phyloP scores from a whole-genome alignment of 139 green algal genomes.

The Volvox africanus region DNA sequence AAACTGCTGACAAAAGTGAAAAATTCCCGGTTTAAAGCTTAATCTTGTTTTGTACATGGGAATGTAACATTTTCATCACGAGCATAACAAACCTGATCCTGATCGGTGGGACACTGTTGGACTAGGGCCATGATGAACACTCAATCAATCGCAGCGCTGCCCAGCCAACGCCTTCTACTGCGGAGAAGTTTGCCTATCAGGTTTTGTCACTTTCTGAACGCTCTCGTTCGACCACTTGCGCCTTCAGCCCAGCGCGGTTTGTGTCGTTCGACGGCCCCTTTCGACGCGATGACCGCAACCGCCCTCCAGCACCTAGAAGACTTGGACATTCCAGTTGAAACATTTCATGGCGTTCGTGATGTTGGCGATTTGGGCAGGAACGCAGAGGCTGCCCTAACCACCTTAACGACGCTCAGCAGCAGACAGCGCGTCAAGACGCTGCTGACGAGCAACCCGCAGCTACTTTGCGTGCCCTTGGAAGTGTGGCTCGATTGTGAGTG shows the following conservation, averaged over 20 bases:
- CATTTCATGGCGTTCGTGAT: not conserved
- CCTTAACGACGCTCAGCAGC: not conserved
- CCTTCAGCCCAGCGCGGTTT: not conserved
- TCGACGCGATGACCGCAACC: not conserved
- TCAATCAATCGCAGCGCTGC: too few relatives aligned
- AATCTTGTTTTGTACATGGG: too few relatives aligned
- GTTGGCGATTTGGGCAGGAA: not conserved
- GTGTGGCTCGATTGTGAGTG: conserved; percentile 23
- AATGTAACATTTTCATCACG: too few relatives aligned
- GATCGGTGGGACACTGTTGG: too few relatives aligned
- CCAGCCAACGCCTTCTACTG: too few relatives aligned
- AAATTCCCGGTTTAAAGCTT: too few relatives aligned
- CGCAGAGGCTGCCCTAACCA: not conserved
- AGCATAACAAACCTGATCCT: too few relatives aligned
- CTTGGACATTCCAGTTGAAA: not conserved
- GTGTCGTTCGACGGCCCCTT: not conserved
- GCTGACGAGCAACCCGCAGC: conserved; percentile 9
- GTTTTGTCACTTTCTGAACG: too few relatives aligned
- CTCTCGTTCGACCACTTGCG: not conserved
- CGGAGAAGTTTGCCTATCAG: too few relatives aligned
- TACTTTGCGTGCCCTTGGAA: conserved; percentile 7
- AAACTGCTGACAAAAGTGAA: too few relatives aligned
- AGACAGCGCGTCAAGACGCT: conserved; percentile 4
- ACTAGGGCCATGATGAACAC: too few relatives aligned
- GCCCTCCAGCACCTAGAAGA: not conserved